Conservation (phyloP, 1,139 yeast genomes). For the Magnusiomyces sp. region DNA sequence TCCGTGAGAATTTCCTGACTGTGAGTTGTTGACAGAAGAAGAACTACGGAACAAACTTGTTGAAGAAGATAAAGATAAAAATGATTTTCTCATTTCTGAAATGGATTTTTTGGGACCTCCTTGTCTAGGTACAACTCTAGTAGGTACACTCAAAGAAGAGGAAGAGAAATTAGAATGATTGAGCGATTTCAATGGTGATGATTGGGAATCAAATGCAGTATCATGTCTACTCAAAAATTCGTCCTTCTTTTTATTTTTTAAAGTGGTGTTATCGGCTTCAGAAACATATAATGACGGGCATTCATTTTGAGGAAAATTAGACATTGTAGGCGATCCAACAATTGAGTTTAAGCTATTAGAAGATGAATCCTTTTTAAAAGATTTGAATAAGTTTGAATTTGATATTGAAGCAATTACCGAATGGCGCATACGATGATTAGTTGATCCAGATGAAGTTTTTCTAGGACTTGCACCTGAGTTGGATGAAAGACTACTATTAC, state of each 20-base stretch:
- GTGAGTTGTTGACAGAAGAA: neutral
- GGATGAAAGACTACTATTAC: neutral
- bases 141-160: neutral
- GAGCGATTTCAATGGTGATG: neutral
- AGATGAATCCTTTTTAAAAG: neutral
- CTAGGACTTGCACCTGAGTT: neutral
- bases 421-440: neutral
- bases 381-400: neutral
- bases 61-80: neutral
- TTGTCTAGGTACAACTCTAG: neutral
- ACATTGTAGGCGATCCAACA: neutral
- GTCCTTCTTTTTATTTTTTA: neutral
- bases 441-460: neutral
- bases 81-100: neutral
- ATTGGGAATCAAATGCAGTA: neutral
- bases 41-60: neutral
- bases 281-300: neutral
- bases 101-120: neutral
- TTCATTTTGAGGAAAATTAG: neutral
- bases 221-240: neutral
- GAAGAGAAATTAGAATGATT: neutral
- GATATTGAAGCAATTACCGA: slow-evolving; percentile 1
- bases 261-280: neutral
- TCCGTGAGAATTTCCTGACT: neutral
- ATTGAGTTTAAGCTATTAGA: neutral